phyloP scores from a whole-genome alignment of 148 eudicot genomes.

The Gaultheria prostrata region DNA sequence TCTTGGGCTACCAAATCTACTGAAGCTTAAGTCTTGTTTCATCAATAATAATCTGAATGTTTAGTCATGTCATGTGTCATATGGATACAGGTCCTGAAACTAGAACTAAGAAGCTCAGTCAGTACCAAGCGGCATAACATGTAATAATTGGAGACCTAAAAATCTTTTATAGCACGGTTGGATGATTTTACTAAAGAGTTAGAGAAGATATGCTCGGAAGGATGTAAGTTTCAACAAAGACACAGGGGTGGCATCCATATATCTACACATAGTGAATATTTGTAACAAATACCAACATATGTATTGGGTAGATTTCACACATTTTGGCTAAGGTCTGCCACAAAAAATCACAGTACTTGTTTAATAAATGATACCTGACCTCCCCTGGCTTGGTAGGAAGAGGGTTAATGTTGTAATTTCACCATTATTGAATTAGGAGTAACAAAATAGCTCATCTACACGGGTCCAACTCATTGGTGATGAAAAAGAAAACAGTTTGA shows the following conservation, averaged over 20 bases:
- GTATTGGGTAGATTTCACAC: neutral
- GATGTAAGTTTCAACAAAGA: neutral
- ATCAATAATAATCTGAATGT: neutral
- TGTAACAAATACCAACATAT: neutral
- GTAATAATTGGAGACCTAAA: neutral
- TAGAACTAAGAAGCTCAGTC: constrained; percentile 23
- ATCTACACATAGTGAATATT: neutral
- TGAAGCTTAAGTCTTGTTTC: neutral
- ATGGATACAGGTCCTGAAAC: constrained; percentile 22
- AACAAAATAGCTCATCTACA: neutral
- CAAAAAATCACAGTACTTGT: neutral
- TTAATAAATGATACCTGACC: neutral
- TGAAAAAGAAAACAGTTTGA: neutral
- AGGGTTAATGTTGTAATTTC: neutral
- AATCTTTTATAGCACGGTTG: neutral
- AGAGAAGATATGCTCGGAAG: neutral
- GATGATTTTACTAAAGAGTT: neutral
- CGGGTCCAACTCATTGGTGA: neutral
- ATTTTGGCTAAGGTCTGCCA: neutral
- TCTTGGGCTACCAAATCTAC: neutral
- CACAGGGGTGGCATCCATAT: neutral
- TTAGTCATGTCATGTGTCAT: constrained; percentile 36
- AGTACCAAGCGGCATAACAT: constrained; percentile 20
- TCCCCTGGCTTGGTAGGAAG: neutral
- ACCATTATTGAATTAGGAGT: neutral